Evolutionary conservation across 257 asterid genomes (phyloP), one percentile per base, ranked within the genome.

Genomic region (Osmanthus fragrans): DNA sequence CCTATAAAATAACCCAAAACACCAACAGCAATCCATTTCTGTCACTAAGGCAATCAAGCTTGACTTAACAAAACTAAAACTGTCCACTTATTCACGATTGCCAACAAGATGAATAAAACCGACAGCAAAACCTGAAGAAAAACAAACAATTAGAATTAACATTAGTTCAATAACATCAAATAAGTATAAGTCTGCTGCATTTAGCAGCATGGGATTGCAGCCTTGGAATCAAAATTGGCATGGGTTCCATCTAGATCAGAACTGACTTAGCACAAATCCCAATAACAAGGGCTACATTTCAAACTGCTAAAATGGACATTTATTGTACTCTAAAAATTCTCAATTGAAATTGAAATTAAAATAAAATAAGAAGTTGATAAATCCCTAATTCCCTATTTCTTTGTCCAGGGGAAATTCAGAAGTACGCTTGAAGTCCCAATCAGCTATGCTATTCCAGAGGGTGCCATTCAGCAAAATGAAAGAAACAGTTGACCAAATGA

Each of bases 381-480:
- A 70, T 66, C 88, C 98, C 94, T 79, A 12, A 77, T 68, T 66
- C 88, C 98, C 94, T 90, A 54, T 81, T 72, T 71, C 64, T 74
- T 72, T 77, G 70, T 37, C 71, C 6, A 74, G 74, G 39, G 30
- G 76, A 84, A 75, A 80, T 69, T 67, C 81, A 23, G 86, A 78
- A 32, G 81, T 54, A 84, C 89, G 85, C 85, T 84, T 77, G 68
- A 72, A 75, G 76, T 78, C 84, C 87, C 79, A 56, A 80, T 65
- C 80, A 34, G 81, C 89, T 80, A 76, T 79, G 80, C 88, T 89
- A 88, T 85, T 89, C 97, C 82, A 90, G 85, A 42, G 98, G 97
- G 85, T 93, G 98, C 98, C 98, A 95, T 79, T 93, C 99, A 72
- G 94, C 80, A 79, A 91, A 95, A 84, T 93, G 98, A 82, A 85